Base-by-base conservation (phyloP, 2,329 filamentous ascomycete genomes). In the Fusarium guadeloupense region DNA sequence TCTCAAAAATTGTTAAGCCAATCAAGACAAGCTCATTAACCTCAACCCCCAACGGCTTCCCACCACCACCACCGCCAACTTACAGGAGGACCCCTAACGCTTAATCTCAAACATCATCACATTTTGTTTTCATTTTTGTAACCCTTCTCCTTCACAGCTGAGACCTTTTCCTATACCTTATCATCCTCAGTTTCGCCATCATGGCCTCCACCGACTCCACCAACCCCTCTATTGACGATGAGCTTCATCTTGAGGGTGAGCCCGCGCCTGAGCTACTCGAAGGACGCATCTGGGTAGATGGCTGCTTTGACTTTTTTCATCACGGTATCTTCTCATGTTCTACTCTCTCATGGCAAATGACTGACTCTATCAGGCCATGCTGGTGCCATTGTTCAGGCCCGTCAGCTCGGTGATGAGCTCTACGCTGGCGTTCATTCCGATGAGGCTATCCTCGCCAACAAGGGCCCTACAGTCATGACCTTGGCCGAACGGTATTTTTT, bases 241-340 rank as follows among this genome's bases (percentile, higher is more conserved):
- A 66, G 41, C 63, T 71, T 57, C 64, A 53, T 31, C 71, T 72
- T 23, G 67, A 72, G 35, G 81, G 82, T 55, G 77, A 82, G 38
- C 78, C 83, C 39, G 83, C 82, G 48, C 79, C 82, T 30, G 81
- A 84, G 74, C 77, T 87, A 9, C 77, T 85, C 28, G 84, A 87
- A 23, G 87, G 91, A 69, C 88, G 94, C 66, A 91, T 99, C 71
- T 99, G 96, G 96, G 91, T 99, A 21, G 95, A 99, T 75, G 95
- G 95, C 62, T 99, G 95, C 83, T 99, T 97, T 80, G 95, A 99
- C 81, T 99, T 99, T 78, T 96, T 93, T 79, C 95, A 99, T 76
- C 95, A 98, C 75, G 95, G 91, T 92, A 66, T 79, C 16, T n/a
- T 8, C 9, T 12, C 19, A 19, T 7, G 1, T 1, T 3, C 0